A percentile compares a stretch with the other conserved stretches of the same genome.
Evolutionary conservation across 2,329 filamentous ascomycete species (phyloP).

Genomic region (Cytospora mali): DNA sequence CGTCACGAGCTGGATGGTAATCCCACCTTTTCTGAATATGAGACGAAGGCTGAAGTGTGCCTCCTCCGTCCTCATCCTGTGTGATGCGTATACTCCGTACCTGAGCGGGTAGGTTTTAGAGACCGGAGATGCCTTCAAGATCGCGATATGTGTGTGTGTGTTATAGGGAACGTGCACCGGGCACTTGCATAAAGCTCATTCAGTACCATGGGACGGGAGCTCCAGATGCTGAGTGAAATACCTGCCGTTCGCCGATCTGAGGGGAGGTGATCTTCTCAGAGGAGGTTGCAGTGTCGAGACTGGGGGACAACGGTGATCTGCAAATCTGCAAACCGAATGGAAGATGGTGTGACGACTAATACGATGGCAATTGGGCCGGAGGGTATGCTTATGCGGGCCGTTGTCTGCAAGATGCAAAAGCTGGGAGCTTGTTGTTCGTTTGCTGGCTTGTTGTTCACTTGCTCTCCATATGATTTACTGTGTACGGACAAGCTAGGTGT

Average conservation of each 20-base stretch:
- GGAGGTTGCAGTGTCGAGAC: background rate
- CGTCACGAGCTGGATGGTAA: too few species aligned
- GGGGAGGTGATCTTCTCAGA: background rate
- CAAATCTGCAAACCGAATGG: background rate
- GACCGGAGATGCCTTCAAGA: background rate
- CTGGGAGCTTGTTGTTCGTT: background rate
- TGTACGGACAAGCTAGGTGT: too few species aligned
- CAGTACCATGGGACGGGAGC: background rate
- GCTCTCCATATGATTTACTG: too few species aligned
- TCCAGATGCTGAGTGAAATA: background rate
- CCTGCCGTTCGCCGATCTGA: background rate
- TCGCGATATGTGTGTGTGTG: background rate
- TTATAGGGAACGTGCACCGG: background rate
- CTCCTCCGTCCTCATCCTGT: background rate
- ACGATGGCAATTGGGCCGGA: background rate
- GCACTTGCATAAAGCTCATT: background rate
- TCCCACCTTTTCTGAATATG: background rate
- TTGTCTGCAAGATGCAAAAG: background rate
- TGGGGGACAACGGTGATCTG: background rate
- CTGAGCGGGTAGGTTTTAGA: background rate
- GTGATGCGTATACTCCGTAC: too few species aligned
- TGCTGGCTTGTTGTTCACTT: too few species aligned
- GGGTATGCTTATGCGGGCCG: background rate
- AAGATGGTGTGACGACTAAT: background rate
- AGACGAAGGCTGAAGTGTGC: background rate